Conservation (phyloP, 139 green algal species). For the Trebouxia sp. region DNA sequence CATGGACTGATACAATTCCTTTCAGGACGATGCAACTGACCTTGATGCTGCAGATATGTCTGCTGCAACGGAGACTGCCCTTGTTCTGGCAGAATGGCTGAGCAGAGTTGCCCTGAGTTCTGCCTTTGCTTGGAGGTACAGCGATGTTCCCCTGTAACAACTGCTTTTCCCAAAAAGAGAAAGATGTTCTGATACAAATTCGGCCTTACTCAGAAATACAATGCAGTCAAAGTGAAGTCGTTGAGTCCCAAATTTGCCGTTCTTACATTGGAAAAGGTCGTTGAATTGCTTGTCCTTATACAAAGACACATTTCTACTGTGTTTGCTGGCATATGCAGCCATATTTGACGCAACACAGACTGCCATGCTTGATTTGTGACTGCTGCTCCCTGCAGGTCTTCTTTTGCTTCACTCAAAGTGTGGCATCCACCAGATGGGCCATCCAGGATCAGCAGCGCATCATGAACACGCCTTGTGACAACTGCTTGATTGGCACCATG, state of each 20-base stretch:
- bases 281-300: no score
- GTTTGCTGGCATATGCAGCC: no score
- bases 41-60: conserved; percentile 45
- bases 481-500: conserved; percentile 80
- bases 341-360: not conserved
- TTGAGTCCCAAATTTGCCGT: no score
- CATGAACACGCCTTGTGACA: conserved; percentile 75
- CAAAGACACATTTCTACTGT: no score
- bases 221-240: no score
- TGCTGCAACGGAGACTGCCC: conserved; percentile 82
- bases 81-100: conserved; percentile 66
- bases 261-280: no score
- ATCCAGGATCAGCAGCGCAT: conserved; percentile 83
- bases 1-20: not conserved
- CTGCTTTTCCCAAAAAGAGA: not conserved
- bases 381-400: conserved; percentile 40
- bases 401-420: conserved; percentile 62
- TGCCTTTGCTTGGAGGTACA: conserved; percentile 79
- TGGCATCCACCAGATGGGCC: conserved; percentile 70
- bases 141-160: not conserved
- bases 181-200: not conserved
- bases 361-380: not conserved
- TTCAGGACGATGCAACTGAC: not conserved
- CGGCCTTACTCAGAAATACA: no score
- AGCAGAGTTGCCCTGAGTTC: conserved; percentile 61